Evolutionary conservation across 23 red algal species (phyloP), one percentile per base, ranked within the genome.

Genomic region (Gracilaria gracilis): DNA sequence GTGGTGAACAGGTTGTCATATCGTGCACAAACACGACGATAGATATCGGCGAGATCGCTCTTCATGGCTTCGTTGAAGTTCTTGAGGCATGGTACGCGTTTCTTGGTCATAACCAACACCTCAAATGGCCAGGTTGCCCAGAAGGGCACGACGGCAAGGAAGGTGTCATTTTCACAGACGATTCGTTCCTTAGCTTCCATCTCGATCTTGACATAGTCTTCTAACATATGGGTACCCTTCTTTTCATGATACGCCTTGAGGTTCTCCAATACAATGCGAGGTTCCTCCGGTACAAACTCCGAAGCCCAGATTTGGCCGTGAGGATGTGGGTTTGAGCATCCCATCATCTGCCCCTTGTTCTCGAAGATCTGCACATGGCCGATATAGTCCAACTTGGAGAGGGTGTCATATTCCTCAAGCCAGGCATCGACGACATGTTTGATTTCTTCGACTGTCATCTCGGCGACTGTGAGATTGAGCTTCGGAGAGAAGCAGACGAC

Each of bases 111-210:
- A 17, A 98, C 92, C 29, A 98, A 44, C 9, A 93, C 79, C 81
- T 98, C 96, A 44, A 98, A 98, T 40, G 96, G 96, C 96, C 96
- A 98, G 46, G 92, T 88, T 46, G 96, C 96, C 96, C 96, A 98
- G 55, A 98, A 98, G 21, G 96, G 96, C 1, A 98, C 96, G 35
- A 98, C 86, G 15, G 93, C 93, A 23, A 98, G 85, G 79, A 98
- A 98, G 48, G 39, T 74, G n/a, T 75, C 73, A 51, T 98, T 98
- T 32, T 82, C 40, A 51, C 96, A 98, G 31, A 98, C 96, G 48
- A 98, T 88, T 25, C 96, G 88, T 82, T 89, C 93, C 38, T 93
- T 67, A 25, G 48, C 61, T 71, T 88, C 70, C 80, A 92, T 61
- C 78, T 98, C 96, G 37, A 88, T 79, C 31, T 77, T 40, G 32